Base-by-base conservation (phyloP, 441 rosid genomes). In the Adansonia gregorii region DNA sequence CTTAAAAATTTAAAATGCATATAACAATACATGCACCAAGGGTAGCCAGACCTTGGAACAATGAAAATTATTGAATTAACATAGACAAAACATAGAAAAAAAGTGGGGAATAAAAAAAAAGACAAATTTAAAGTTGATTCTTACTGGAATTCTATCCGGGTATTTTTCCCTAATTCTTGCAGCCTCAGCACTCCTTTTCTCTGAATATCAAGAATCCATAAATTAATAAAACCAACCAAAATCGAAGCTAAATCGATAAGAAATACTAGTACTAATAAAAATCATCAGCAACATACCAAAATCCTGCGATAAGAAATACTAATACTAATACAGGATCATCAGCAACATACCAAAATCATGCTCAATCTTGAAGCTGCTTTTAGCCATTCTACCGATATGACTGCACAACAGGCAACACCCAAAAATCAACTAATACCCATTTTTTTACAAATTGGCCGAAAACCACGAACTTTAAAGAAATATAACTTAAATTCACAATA, bases 151-250 rank as follows among this genome's bases (percentile, higher is more conserved):
- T 72, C 93, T 89, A 79, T 91, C 93, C 5, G 90, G 88, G 83
- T 91, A 91, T 59, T 89, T 89, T 78, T 87, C 93, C 82, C 92
- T 87, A 71, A 89, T 91, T 82, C 95, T 86, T 12, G 95, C 90
- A 78, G 92, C 92, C 82, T 89, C 93, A 0, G 92, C 91, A 31
- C 87, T 82, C 69, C 95, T 89, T 84, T 88, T 91, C 81, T 89
- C 93, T 91, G 86, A 12, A 80, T 15, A 75, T 17, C 8, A 63
- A 75, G 20, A 71, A 60, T 69, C 60, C 64, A 80, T 17, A 49
- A 75, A 0, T 55, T 51, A 82, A 39, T 24, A 24, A 15, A 22
- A 17, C 22, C 48, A 0, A 41, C 55, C 49, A 31, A 72, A 61
- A 15, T 17, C 7, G 69, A 8, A 69, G 24, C 35, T 55, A 39